These are phyloP conservation scores for Phanerodontia chrysosporium DNA, from an alignment of 768 basidiomycete genomes.

Conservation along the genomic window DNA sequence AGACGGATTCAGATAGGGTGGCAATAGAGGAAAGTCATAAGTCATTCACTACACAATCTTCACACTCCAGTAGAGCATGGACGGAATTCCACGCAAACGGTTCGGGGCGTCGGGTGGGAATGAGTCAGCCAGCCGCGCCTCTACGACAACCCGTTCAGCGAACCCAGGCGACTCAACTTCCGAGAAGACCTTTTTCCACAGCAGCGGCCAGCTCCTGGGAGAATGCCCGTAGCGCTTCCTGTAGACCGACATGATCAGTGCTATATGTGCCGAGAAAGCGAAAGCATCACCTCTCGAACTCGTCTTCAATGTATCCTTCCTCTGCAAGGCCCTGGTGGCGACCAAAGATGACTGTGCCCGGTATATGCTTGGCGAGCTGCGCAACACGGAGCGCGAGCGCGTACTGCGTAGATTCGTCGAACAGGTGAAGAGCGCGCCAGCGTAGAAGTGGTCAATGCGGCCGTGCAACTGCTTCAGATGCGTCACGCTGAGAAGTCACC, in stretches of 20 bases:
- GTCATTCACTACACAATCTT: too few relatives aligned
- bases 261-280: too few relatives aligned
- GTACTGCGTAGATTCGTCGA: conserved; percentile 30
- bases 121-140: conserved; percentile 17
- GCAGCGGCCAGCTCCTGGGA: conserved; percentile 23
- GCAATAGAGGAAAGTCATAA: too few relatives aligned
- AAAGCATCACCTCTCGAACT: too few relatives aligned
- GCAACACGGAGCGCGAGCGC: conserved; percentile 27
- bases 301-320: conserved; percentile 26
- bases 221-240: conserved; percentile 29
- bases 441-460: conserved; percentile 14
- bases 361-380: conserved; percentile 18
- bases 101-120: conserved; percentile 6
- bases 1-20: too few relatives aligned
- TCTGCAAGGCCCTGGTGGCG: conserved; percentile 25
- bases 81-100: background rate
- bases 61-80: conserved; percentile 26
- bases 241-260: background rate
- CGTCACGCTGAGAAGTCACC: conserved; percentile 6
- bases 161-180: conserved; percentile 22
- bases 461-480: background rate
- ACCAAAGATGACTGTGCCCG: conserved; percentile 29
- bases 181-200: conserved; percentile 27
- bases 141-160: conserved; percentile 15
- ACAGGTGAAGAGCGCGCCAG: conserved; percentile 34